Conservation (phyloP, 2,329 filamentous ascomycete species). For the Chalaropsis thielavioides region DNA sequence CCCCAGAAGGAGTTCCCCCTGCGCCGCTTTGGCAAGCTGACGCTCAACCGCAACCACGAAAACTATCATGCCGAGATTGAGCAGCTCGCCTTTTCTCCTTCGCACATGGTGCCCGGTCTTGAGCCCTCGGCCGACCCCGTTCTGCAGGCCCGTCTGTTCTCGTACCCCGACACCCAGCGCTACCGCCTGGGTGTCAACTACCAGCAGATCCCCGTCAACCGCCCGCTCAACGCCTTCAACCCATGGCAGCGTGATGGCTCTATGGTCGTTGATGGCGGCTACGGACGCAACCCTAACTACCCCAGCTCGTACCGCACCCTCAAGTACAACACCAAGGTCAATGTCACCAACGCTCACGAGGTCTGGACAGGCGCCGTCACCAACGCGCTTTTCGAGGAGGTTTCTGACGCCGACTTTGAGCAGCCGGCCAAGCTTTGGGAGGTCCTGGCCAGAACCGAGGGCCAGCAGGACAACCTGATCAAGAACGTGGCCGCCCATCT, state of each 20-base stretch:
- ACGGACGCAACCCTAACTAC: conserved; percentile 46
- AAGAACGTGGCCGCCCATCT: conserved; percentile 45
- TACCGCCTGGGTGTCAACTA: conserved; percentile 51
- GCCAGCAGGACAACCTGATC: conserved; percentile 48
- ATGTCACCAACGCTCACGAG: conserved; percentile 32
- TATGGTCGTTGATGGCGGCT: conserved; percentile 55
- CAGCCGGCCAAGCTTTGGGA: conserved; percentile 36
- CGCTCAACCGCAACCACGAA: conserved; percentile 47
- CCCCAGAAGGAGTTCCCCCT: conserved; percentile 48
- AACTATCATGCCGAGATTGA: conserved; percentile 61
- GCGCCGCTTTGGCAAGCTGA: conserved; percentile 45
- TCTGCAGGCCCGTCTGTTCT: conserved; percentile 45
- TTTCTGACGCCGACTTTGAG: conserved; percentile 36
- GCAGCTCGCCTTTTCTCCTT: conserved; percentile 51
- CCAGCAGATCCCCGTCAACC: conserved; percentile 49
- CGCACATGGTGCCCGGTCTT: conserved; percentile 48
- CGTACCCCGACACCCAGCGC: conserved; percentile 47
- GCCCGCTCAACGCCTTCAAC: conserved; percentile 40
- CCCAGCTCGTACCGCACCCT: conserved; percentile 34
- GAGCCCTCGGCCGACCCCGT: conserved; percentile 48
- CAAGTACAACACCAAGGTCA: conserved; percentile 29
- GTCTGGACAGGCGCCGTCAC: conserved; percentile 34
- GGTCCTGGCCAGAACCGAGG: conserved; percentile 32
- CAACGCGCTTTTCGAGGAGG: conserved; percentile 29
- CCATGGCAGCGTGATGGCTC: conserved; percentile 60